Percentiles rank a stretch among this genome's conserved stretches.
Evolutionary conservation across 495 filamentous ascomycete genomes (phyloP).

Genomic region (Friedmanniomyces simplex): DNA sequence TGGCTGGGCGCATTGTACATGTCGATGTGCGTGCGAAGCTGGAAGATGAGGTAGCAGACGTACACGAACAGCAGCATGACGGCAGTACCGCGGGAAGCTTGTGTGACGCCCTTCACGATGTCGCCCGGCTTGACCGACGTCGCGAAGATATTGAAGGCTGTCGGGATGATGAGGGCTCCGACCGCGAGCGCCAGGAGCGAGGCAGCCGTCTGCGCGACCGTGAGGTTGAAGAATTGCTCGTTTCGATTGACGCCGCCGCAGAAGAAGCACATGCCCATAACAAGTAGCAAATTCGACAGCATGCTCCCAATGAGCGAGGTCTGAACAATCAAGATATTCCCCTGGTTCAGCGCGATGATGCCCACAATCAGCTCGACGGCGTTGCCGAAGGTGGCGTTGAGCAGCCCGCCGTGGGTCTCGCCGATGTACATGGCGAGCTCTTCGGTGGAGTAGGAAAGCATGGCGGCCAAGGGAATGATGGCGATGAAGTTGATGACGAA

Average conservation of each 20-base stretch:
- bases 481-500: conserved; percentile 85
- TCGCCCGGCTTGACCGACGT: not conserved
- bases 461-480: conserved; percentile 48
- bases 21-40: conserved; percentile 41
- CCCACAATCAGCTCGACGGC: conserved; percentile 88
- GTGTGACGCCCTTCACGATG: conserved; percentile 5
- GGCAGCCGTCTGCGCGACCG: conserved; percentile 85
- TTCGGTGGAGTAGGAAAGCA: conserved; percentile 35
- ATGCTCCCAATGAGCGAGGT: conserved; percentile 87
- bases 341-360: conserved; percentile 56
- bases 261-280: conserved; percentile 91
- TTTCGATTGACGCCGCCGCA: conserved; percentile 64
- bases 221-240: conserved; percentile 85
- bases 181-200: conserved; percentile 72
- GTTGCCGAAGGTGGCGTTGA: conserved; percentile 86
- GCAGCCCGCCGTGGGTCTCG: conserved; percentile 73
- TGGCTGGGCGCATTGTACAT: conserved; percentile 65
- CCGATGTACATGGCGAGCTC: conserved; percentile 43
- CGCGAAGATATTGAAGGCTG: conserved; percentile 53
- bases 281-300: conserved; percentile 81
- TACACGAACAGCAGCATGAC: conserved; percentile 27
- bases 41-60: conserved; percentile 26
- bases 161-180: conserved; percentile 74
- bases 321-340: conserved; percentile 77
- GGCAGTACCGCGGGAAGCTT: conserved; percentile 23